phyloP scores from a whole-genome alignment of 2,329 filamentous ascomycete species.

The Tolypocladium amazonense region DNA sequence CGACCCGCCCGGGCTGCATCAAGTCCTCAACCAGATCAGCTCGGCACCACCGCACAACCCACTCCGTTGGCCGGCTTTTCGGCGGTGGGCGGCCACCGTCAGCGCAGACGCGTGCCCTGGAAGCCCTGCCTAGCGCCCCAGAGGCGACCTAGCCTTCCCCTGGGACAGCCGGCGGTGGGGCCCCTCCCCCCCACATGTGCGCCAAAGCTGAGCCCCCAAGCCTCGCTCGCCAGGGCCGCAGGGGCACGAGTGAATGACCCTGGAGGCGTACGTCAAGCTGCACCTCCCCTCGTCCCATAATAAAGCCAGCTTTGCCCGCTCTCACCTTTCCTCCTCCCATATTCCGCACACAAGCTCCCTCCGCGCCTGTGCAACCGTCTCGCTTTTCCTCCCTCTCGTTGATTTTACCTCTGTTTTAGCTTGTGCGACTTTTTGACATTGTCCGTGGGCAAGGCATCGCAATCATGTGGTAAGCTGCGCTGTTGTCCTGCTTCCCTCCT shows the following conservation, averaged over 20 bases:
- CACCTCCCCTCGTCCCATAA: constrained; percentile 8
- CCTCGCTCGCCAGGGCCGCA: constrained; percentile 5
- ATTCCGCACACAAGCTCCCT: constrained; percentile 1
- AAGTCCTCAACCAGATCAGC: neutral
- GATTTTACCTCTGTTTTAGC: neutral
- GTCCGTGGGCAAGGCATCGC: constrained; percentile 5
- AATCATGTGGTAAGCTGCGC: constrained; percentile 14
- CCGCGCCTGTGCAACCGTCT: neutral
- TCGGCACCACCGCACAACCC: neutral
- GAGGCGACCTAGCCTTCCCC: neutral
- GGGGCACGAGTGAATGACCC: neutral
- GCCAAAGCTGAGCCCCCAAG: constrained; percentile 11
- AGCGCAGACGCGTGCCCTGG: neutral
- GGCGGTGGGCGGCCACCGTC: no score
- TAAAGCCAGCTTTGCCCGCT: constrained; percentile 3
- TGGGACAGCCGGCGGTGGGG: neutral
- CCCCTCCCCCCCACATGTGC: constrained; percentile 4
- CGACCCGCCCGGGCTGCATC: neutral
- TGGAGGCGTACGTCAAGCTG: constrained; percentile 4
- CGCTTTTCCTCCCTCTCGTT: neutral
- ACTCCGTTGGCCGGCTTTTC: neutral
- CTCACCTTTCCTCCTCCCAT: neutral
- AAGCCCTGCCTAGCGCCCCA: neutral
- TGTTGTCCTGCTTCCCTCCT: neutral
- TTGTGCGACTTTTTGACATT: constrained; percentile 1